Evolutionary conservation across 768 basidiomycete genomes (phyloP).

Genomic region (Tremella fuciformis): DNA sequence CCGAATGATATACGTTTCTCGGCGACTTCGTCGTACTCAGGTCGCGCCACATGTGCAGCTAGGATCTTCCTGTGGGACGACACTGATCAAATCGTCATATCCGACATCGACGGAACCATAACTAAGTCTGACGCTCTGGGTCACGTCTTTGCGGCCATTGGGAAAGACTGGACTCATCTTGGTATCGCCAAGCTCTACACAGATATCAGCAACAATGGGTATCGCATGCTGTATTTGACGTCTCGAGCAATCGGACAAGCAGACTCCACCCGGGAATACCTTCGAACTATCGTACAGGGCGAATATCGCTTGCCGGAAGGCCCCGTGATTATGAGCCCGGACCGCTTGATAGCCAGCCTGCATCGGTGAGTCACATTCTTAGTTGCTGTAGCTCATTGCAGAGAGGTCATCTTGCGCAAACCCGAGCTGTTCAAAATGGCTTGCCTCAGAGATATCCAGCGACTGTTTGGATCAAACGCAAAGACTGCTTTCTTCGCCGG

Average conservation of each 20-base stretch:
- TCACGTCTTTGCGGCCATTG: slow-evolving; percentile 95
- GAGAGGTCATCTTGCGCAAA: slow-evolving; percentile 98
- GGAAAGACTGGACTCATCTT: slow-evolving; percentile 95
- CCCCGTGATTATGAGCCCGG: slow-evolving; percentile 98
- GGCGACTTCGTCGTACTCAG: slow-evolving; percentile 68
- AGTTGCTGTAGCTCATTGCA: slow-evolving; percentile 45
- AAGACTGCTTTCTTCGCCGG: slow-evolving; percentile 87
- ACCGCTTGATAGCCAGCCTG: slow-evolving; percentile 85
- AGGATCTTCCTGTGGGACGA: slow-evolving; percentile 94
- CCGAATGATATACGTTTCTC: slow-evolving; percentile 92
- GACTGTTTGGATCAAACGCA: slow-evolving; percentile 67
- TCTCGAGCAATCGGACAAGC: slow-evolving; percentile 97
- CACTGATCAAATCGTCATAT: slow-evolving; percentile 84
- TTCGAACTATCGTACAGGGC: slow-evolving; percentile 91
- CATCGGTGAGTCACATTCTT: slow-evolving; percentile 66
- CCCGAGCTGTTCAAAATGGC: slow-evolving; percentile 99
- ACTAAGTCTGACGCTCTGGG: slow-evolving; percentile 98
- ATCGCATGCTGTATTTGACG: slow-evolving; percentile 96
- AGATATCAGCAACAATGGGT: slow-evolving; percentile 90
- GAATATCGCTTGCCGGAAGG: slow-evolving; percentile 96
- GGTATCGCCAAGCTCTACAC: slow-evolving; percentile 97
- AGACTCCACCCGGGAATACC: slow-evolving; percentile 90
- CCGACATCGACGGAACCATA: slow-evolving; percentile 98
- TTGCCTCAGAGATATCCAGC: slow-evolving; percentile 87
- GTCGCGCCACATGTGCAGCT: slow-evolving; percentile 78